Evolutionary conservation across 2,329 filamentous ascomycete species (phyloP).

Genomic region (Talaromyces verruculosus): DNA sequence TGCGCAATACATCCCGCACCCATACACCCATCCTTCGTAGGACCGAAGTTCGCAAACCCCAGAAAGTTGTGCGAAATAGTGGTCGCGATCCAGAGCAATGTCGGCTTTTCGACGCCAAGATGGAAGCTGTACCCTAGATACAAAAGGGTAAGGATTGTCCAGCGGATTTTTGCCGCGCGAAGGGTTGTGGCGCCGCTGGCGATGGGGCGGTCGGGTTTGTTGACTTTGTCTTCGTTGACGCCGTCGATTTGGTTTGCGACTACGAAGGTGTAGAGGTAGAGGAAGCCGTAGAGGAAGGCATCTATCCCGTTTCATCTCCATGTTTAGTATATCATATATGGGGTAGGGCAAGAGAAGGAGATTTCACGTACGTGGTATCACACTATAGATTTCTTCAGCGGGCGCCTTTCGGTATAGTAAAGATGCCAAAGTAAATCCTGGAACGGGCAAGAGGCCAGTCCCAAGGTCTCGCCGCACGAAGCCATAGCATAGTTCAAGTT

Average conservation of each 20-base stretch:
- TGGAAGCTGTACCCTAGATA: conserved; percentile 14
- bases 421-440: conserved; percentile 17
- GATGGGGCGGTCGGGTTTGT: conserved; percentile 20
- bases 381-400: conserved; percentile 12
- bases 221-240: conserved; percentile 18
- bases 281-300: conserved; percentile 13
- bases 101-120: conserved; percentile 10
- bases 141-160: conserved; percentile 9
- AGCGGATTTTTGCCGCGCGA: conserved; percentile 12
- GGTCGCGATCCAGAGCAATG: conserved; percentile 16
- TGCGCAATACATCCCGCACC: conserved; percentile 20
- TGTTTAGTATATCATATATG: not conserved
- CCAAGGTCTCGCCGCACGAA: conserved; percentile 20
- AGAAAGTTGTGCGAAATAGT: conserved; percentile 20
- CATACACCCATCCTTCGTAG: conserved; percentile 19
- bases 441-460: conserved; percentile 17
- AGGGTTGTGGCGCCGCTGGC: conserved; percentile 17
- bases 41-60: conserved; percentile 16
- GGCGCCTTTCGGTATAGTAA: conserved; percentile 19
- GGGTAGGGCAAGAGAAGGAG: not conserved
- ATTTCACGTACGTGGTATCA: conserved; percentile 15
- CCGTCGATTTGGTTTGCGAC: conserved; percentile 20
- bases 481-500: conserved; percentile 18
- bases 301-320: not conserved
- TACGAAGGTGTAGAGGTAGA: conserved; percentile 20